Percentiles rank a stretch among this genome's conserved stretches.
phyloP scores from a whole-genome alignment of 345 rosid genomes.

The Capsella bursapastoris region DNA sequence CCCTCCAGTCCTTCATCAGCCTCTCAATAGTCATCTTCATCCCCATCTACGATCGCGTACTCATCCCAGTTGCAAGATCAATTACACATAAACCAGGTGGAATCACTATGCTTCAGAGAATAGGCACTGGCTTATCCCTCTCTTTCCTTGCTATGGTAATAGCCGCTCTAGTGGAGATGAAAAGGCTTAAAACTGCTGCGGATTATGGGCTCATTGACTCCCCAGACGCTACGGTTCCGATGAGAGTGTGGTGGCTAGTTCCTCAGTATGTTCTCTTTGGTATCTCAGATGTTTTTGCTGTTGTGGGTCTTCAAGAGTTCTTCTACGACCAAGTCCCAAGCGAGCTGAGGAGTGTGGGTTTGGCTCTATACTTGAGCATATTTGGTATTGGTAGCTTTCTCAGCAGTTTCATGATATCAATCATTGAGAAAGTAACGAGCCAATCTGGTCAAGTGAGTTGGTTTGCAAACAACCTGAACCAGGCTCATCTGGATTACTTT shows the following conservation, averaged over 20 bases:
- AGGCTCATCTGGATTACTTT: constrained; percentile 66
- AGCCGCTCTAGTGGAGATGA: constrained; percentile 58
- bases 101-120: constrained; percentile 72
- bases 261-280: constrained; percentile 67
- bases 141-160: constrained; percentile 52
- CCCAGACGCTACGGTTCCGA: constrained; percentile 55
- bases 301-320: constrained; percentile 75
- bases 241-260: constrained; percentile 72
- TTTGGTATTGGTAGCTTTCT: constrained; percentile 66
- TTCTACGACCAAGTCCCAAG: constrained; percentile 68
- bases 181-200: constrained; percentile 55
- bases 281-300: constrained; percentile 56
- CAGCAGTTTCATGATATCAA: constrained; percentile 60
- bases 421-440: constrained; percentile 54
- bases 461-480: constrained; percentile 60
- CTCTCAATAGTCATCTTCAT: constrained; percentile 50
- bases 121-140: constrained; percentile 60
- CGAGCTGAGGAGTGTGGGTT: constrained; percentile 63
- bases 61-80: constrained; percentile 58
- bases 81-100: constrained; percentile 57
- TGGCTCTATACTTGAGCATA: constrained; percentile 64
- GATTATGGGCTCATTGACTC: constrained; percentile 51
- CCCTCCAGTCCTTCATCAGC: constrained; percentile 55
- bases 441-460: constrained; percentile 54
- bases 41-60: constrained; percentile 56